Percentiles rank a stretch among this genome's conserved stretches.
Evolutionary conservation across 768 basidiomycete genomes (phyloP).

Genomic region (Lentinula boryana): DNA sequence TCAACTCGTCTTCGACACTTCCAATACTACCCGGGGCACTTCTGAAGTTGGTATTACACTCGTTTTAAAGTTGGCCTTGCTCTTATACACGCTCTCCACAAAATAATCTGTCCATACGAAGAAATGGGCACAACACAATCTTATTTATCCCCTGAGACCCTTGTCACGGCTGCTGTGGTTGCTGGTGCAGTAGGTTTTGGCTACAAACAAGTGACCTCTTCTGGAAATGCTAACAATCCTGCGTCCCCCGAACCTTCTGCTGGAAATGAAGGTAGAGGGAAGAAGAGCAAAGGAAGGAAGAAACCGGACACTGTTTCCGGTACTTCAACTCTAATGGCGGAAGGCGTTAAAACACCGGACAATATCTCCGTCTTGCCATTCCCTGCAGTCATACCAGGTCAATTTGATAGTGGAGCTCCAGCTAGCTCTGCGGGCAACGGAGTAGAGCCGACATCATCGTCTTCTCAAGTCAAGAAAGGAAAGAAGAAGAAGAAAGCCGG

Average conservation of each 20-base stretch:
- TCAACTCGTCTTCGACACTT: background rate
- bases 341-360: background rate
- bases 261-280: background rate
- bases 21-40: background rate
- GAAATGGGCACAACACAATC: slow-evolving; percentile 4
- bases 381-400: slow-evolving; percentile 2
- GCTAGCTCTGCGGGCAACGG: background rate
- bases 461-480: background rate
- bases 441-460: background rate
- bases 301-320: background rate
- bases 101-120: background rate
- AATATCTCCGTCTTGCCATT: slow-evolving; percentile 1
- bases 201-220: background rate
- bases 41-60: background rate
- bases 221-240: background rate
- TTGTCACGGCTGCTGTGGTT: slow-evolving; percentile 5
- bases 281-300: slow-evolving; percentile 3
- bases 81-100: background rate
- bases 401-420: background rate
- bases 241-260: background rate
- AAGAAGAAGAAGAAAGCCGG: slow-evolving; percentile 7
- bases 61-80: background rate
- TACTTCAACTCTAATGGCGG: background rate
- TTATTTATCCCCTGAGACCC: slow-evolving; percentile 1
- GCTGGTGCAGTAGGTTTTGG: slow-evolving; percentile 4